Conservation (phyloP, 768 basidiomycete species). For the Podaxis rugospora region DNA sequence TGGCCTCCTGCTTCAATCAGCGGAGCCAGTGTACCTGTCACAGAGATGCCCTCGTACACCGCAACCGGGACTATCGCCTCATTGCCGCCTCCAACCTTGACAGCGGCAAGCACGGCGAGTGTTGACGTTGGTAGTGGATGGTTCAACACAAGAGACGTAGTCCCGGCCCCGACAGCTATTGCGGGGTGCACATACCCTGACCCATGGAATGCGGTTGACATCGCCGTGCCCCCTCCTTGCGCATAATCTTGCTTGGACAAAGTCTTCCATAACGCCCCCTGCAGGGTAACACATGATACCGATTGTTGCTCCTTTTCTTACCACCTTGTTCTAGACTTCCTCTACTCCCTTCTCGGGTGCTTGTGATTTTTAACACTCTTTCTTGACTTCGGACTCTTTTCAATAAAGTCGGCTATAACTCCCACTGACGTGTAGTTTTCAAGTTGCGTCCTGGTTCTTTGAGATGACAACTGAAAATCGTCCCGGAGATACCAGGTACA, state of each 20-base stretch:
- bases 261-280: background rate
- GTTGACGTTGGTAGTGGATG: slow-evolving; percentile 49
- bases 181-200: slow-evolving; percentile 56
- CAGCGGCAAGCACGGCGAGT: slow-evolving; percentile 31
- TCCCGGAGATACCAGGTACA: background rate
- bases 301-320: background rate
- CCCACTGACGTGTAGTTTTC: background rate
- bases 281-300: background rate
- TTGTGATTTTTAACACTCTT: background rate
- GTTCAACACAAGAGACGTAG: slow-evolving; percentile 48
- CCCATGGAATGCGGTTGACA: slow-evolving; percentile 33
- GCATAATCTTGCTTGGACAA: background rate
- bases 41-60: slow-evolving; percentile 60
- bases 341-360: background rate
- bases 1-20: slow-evolving; percentile 66
- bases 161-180: slow-evolving; percentile 41
- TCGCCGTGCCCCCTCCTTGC: slow-evolving; percentile 28
- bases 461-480: background rate
- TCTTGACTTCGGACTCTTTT: background rate
- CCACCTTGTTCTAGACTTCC: background rate
- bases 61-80: slow-evolving; percentile 59
- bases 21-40: slow-evolving; percentile 28
- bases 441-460: background rate
- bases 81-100: slow-evolving; percentile 42
- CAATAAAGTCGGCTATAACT: background rate